phyloP scores from a whole-genome alignment of 805 yeast genomes.

The Wickerhamomyces tratensis region DNA sequence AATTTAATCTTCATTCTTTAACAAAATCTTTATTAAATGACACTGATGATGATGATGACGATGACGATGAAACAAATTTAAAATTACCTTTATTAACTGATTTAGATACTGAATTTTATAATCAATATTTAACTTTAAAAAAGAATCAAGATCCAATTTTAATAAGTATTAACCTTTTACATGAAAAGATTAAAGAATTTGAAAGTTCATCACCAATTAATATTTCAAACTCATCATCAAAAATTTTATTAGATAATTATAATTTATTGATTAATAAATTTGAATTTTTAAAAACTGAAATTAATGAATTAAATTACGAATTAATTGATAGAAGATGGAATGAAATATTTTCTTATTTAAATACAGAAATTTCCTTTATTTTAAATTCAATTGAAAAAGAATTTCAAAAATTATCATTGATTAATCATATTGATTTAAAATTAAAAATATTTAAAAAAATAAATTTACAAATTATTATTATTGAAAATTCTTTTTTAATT shows the following conservation, averaged over 20 bases:
- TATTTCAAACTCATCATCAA: constrained; percentile 18
- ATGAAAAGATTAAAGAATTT: constrained; percentile 37
- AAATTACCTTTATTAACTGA: constrained; percentile 29
- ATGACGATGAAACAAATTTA: constrained; percentile 7
- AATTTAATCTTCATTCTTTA: constrained; percentile 24
- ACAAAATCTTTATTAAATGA: constrained; percentile 21
- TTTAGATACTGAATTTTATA: constrained; percentile 29
- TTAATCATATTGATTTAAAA: constrained; percentile 11
- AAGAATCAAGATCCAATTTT: constrained; percentile 38
- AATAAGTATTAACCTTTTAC: constrained; percentile 42
- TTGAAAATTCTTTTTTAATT: constrained; percentile 27
- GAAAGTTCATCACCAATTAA: constrained; percentile 8
- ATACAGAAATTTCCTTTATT: constrained; percentile 27
- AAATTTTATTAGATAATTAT: constrained; percentile 27
- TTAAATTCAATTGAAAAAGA: constrained; percentile 19
- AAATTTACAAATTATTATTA: constrained; percentile 28
- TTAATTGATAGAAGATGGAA: constrained; percentile 48
- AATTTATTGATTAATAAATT: constrained; percentile 29
- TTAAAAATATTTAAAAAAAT: constrained; percentile 22
- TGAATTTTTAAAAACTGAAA: constrained; percentile 29
- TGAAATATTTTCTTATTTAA: constrained; percentile 37
- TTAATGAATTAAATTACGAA: constrained; percentile 32
- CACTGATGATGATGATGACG: not conserved
- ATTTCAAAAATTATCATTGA: constrained; percentile 12
- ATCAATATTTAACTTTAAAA: constrained; percentile 31